Evolutionary conservation across 768 basidiomycete species (phyloP), one percentile per base, ranked within the genome.

Genomic region (Boletus vinaceobasis): DNA sequence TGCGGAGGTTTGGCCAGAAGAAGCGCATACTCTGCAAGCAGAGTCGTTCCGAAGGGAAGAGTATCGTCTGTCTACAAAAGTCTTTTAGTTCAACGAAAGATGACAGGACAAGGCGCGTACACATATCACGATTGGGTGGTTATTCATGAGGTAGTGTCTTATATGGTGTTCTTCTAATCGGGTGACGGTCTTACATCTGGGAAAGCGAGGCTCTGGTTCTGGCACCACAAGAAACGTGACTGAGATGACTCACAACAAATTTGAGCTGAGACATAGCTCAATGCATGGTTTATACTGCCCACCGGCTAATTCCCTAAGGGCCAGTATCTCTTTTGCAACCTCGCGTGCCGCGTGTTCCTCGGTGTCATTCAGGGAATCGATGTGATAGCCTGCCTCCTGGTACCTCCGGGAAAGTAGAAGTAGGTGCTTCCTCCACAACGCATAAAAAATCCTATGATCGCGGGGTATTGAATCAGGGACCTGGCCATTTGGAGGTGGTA

Each of bases 201-300:
- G 13, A 43, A 11, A 48, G 11, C 37, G 37, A 40, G 29, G 14
- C 0, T 54, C 26, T 42, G 36, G 48, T 46, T 40, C 46, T 42
- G 31, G n/a, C 37, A 23, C 40, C 14, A 21, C 29, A 31, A 23
- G 37, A 43, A 58, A 49, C 15, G 9, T 6, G 7, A 37, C n/a
- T 14, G n/a, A 4, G 35, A 48, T 2, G 11, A 72, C 85, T 50
- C 65, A 88, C 83, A 90, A 58, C 11, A 93, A 64, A 69, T 93
- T 93, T 1, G 90, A 92, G 17, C 79, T 85, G 29, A 93, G 76
- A 65, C 91, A 93, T 40, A 93, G 85, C 69, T 93, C 91, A 38
- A 93, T 79, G 64, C 83, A 83, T 21, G 75, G 79, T 40, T 80
- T 80, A 36, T 81, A 77, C 26, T 62, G 59, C 14, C 56, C 57